These are phyloP conservation scores for Mucor mucedo DNA, from an alignment of 371 early-diverging fungal species.

Conservation along the genomic window DNA sequence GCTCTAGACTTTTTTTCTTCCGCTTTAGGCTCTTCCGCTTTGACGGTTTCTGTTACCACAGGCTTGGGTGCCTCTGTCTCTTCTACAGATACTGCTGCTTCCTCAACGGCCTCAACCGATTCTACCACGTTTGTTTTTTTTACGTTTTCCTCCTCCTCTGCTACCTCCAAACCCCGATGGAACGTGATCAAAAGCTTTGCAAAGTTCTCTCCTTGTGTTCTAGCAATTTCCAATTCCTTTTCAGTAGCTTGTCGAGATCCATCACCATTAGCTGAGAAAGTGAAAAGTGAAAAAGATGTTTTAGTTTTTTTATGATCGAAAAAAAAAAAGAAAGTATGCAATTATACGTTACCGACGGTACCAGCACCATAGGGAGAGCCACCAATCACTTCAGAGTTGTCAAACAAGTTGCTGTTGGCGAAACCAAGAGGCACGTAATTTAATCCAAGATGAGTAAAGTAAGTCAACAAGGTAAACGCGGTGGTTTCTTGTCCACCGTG, in stretches of 20 bases:
- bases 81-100: background rate
- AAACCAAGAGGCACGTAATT: slow-evolving; percentile 79
- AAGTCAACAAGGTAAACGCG: slow-evolving; percentile 66
- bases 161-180: slow-evolving; percentile 9
- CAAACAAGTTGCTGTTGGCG: slow-evolving; percentile 51
- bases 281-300: too few relatives aligned
- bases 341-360: slow-evolving; percentile 23
- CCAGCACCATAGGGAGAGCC: slow-evolving; percentile 74
- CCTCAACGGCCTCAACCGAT: background rate
- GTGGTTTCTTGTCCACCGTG: slow-evolving; percentile 86
- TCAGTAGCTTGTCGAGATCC: slow-evolving; percentile 68
- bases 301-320: too few relatives aligned
- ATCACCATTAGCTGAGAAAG: slow-evolving; percentile 49
- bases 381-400: slow-evolving; percentile 62
- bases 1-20: slow-evolving; percentile 8
- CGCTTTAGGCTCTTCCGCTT: slow-evolving; percentile 34
- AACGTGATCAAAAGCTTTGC: slow-evolving; percentile 43
- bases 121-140: background rate
- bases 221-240: slow-evolving; percentile 71
- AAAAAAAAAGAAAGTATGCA: background rate
- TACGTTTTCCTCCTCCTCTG: background rate
- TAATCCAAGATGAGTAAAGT: slow-evolving; percentile 83
- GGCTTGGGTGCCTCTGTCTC: slow-evolving; percentile 20
- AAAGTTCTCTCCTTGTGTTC: slow-evolving; percentile 68
- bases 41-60: slow-evolving; percentile 45